phyloP scores from a whole-genome alignment of 306 rosid genomes.

The Fagus sylvatica region DNA sequence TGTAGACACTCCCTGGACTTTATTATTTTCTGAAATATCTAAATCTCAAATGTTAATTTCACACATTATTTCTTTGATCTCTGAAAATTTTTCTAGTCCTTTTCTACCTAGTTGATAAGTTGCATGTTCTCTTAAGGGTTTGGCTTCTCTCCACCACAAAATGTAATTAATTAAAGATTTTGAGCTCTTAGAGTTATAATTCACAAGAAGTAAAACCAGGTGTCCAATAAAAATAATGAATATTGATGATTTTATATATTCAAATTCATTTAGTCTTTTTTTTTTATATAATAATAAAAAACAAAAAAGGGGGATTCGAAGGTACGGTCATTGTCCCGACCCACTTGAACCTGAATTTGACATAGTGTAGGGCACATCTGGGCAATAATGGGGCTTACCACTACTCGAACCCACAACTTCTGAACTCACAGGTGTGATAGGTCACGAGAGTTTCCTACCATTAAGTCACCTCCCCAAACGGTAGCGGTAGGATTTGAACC shows the following conservation, averaged over 20 bases:
- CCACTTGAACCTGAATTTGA: no score
- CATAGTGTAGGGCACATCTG: no score
- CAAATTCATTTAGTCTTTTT: neutral
- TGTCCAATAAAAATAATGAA: neutral
- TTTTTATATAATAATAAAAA: no score
- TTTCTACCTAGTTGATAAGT: neutral
- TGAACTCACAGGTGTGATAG: no score
- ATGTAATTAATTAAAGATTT: neutral
- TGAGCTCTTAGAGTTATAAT: neutral
- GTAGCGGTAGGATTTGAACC: no score
- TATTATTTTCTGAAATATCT: no score
- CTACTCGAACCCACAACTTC: no score
- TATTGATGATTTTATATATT: neutral
- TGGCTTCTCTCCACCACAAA: neutral
- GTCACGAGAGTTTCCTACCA: no score
- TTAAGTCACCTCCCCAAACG: no score
- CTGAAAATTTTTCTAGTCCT: neutral
- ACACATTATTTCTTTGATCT: neutral
- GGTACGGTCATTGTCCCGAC: no score
- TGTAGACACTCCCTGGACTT: conserved; percentile 1
- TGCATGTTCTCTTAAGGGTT: neutral
- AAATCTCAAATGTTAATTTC: neutral
- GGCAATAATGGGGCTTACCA: no score
- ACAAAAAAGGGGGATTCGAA: no score
- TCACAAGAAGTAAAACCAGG: neutral